Percentiles rank a stretch among this genome's conserved stretches.
These are phyloP conservation scores for Candida alai DNA, from an alignment of 805 yeast genomes.

Conservation along the genomic window DNA sequence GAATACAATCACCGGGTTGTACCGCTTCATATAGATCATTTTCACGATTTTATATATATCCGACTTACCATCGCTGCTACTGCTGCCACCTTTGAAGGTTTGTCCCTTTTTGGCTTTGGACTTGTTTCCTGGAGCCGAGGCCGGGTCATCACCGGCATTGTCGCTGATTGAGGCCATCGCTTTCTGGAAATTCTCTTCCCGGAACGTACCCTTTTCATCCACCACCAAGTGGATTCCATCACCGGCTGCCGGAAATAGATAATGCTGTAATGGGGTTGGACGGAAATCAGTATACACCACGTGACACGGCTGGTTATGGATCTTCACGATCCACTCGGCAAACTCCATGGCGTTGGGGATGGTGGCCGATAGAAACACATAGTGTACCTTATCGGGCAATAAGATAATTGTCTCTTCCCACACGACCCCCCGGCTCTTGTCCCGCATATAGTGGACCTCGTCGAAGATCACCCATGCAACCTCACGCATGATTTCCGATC, in stretches of 20 bases:
- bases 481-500: conserved; percentile 97
- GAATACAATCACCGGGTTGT: conserved; percentile 96
- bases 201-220: conserved; percentile 91
- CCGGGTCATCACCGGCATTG: conserved; percentile 79
- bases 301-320: conserved; percentile 95
- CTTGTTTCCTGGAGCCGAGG: conserved; percentile 48
- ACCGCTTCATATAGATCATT: conserved; percentile 95
- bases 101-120: conserved; percentile 73
- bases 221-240: conserved; percentile 97
- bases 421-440: conserved; percentile 96
- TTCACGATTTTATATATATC: conserved; percentile 96
- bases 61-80: conserved; percentile 58
- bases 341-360: conserved; percentile 98
- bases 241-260: conserved; percentile 96
- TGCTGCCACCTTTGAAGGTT: conserved; percentile 81
- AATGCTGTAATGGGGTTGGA: conserved; percentile 98
- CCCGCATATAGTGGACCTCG: conserved; percentile 98
- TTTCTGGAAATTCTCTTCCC: conserved; percentile 97
- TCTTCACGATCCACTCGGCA: conserved; percentile 97
- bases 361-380: conserved; percentile 91
- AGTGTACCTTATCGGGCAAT: conserved; percentile 92
- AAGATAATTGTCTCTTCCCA: conserved; percentile 99
- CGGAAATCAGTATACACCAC: conserved; percentile 98
- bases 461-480: conserved; percentile 98
- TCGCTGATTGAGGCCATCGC: conserved; percentile 94